A percentile compares a stretch with the other conserved stretches of the same genome.
phyloP scores from a whole-genome alignment of 2,329 filamentous ascomycete genomes.

The Alternaria consortialis region DNA sequence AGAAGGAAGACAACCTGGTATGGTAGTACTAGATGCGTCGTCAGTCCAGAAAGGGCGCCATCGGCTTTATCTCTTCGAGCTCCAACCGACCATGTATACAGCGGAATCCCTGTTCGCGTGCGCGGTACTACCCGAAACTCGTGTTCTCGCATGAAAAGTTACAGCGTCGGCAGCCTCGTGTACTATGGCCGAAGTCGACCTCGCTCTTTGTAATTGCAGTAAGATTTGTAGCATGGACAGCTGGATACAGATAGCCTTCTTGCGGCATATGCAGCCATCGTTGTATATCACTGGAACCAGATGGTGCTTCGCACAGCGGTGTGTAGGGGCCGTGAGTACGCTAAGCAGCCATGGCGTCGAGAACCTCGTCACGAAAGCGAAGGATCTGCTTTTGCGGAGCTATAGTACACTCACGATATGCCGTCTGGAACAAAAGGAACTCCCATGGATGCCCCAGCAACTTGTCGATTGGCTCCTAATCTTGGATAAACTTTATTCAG shows the following conservation, averaged over 20 bases:
- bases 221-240: background rate
- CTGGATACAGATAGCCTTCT: too few species aligned
- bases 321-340: background rate
- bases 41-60: background rate
- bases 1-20: background rate
- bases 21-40: background rate
- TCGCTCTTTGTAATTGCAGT: background rate
- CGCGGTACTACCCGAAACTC: constrained; percentile 9
- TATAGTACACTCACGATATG: background rate
- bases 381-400: background rate
- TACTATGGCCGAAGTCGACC: background rate
- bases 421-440: background rate
- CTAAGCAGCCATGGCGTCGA: background rate
- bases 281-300: background rate
- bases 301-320: background rate
- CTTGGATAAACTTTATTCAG: background rate
- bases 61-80: background rate
- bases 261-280: background rate
- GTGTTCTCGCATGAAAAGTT: background rate
- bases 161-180: background rate
- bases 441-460: background rate
- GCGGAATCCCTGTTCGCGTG: background rate
- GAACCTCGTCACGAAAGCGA: background rate
- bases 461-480: background rate
- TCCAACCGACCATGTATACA: background rate